Percentiles rank a stretch among this genome's conserved stretches.
phyloP scores from a whole-genome alignment of 2,329 filamentous ascomycete genomes.

The Microdochium paspali region DNA sequence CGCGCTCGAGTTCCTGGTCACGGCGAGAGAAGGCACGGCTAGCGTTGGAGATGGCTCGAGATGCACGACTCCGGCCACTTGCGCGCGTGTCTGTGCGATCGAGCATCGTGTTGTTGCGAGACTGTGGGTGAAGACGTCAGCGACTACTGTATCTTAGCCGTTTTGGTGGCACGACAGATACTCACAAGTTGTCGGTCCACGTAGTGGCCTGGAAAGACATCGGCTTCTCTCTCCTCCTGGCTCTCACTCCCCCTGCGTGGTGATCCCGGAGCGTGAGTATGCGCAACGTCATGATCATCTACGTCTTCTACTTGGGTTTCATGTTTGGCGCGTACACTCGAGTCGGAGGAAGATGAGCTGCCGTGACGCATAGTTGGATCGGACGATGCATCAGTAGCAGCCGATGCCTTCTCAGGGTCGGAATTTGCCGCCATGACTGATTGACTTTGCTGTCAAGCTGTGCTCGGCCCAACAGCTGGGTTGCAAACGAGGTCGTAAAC shows the following conservation, averaged over 20 bases:
- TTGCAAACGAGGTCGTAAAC: too few relatives aligned
- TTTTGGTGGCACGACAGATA: neutral
- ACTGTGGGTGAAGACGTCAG: neutral
- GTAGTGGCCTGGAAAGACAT: neutral
- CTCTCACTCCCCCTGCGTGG: neutral
- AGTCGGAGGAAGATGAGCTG: neutral
- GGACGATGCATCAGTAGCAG: neutral
- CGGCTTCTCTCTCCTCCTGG: slow-evolving; percentile 4
- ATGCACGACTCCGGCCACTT: slow-evolving; percentile 9
- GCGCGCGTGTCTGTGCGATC: neutral
- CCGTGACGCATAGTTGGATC: neutral
- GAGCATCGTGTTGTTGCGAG: neutral
- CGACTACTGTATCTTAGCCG: neutral
- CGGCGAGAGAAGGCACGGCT: slow-evolving; percentile 11
- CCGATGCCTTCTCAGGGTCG: neutral
- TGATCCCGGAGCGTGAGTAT: too few relatives aligned
- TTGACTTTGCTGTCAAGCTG: too few relatives aligned
- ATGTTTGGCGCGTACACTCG: neutral
- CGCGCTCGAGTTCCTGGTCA: slow-evolving; percentile 20
- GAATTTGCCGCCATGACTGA: neutral
- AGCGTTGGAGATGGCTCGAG: slow-evolving; percentile 14
- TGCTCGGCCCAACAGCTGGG: too few relatives aligned
- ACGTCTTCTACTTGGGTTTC: neutral
- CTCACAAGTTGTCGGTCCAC: neutral
- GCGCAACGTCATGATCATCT: neutral